Base-by-base conservation (phyloP, 2,329 filamentous ascomycete species). In the Fusarium nelsonii region DNA sequence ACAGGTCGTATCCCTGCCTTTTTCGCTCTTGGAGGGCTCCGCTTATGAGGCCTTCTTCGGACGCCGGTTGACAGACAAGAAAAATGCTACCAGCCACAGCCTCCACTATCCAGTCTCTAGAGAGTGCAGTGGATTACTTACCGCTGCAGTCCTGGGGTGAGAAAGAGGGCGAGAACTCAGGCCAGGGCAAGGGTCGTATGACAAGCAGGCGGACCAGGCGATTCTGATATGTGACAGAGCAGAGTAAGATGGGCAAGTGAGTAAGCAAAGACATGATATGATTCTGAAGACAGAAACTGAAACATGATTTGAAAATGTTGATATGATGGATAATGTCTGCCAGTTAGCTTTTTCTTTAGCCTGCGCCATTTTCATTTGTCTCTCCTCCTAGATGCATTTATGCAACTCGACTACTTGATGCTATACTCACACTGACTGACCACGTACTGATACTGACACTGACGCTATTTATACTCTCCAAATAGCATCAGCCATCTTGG, bases 401-500 rank as follows among this genome's bases (percentile, higher is more conserved):
- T 51, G 45, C 39, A 41, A 41, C 30, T 45, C 45, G 32, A 45
- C 33, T 44, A 10, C 23, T 50, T 18, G 12, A 50, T 37, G 23
- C 34, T 37, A n/a, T 37, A 15, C 34, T 39, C 34, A 8, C 20
- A 50, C 16, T 49, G 20, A n/a, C 32, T 10, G 23, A 37, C 34
- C n/a, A 15, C 39, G 23, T 26, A 23, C 23, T 41, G 20, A 41
- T 26, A 23, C 23, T 41, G 20, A 15, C 36, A 12, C 23, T 26
- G 30, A 23, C 36, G 36, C 8, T 23, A 7, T 36, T 54, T 60
- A 81, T 40, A 82, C 81, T 72, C 92, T 85, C 88, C 92, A 97
- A 56, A 97, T 94, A n/a, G 94, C 94, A 85, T 98, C 95, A 10
- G 93, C 89, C 90, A 98, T 95, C 77, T 87, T 91, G 2, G 89